Base-by-base conservation (phyloP, 768 basidiomycete genomes). In the Sarcodon sp. region DNA sequence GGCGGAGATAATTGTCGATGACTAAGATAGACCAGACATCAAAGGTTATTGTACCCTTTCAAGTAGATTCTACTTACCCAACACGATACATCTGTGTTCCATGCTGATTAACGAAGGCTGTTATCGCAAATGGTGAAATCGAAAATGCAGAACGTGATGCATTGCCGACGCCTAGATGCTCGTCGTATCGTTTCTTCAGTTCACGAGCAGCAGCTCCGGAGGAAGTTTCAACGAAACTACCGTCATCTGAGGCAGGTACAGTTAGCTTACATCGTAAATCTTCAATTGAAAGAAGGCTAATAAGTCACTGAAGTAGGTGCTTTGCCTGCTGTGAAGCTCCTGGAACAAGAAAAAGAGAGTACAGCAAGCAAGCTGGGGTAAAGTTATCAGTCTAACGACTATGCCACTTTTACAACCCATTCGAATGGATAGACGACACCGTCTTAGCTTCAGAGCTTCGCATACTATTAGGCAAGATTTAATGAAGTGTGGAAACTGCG, bases 71-170 rank as follows among this genome's bases (percentile, higher is more conserved):
- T 10, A 73, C 80, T 62, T 51, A 87, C 86, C 84, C 79, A 41
- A 91, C 73, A 44, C 87, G 81, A 64, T 70, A 88, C 71, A 84
- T 77, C 59, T 74, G 71, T 56, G 78, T 79, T 47, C 87, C 87
- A 63, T 85, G 79, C 59, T 87, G 84, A 59, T 86, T 88, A 44
- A 83, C 73, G 56, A 85, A 80, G 7, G 80, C 80, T n/a, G 86
- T 88, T 55, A 87, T 85, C 35, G 79, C 79, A 59, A 81, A 90
- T 2, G 87, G 87, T 10, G 86, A 88, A 56, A 87, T 85, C 36
- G 79, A 78, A 59, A 81, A 90, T 3, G 87, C 86, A 10, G 86
- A 87, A 32, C 82, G 77, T 9, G 79, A 69, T 51, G 77, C 69
- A 56, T 73, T 71, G 12, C 76, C 73, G 32, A 89, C 83, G 10